These are phyloP conservation scores for Nicotiana noctiflora DNA, from an alignment of 257 asterid species.

Conservation along the genomic window DNA sequence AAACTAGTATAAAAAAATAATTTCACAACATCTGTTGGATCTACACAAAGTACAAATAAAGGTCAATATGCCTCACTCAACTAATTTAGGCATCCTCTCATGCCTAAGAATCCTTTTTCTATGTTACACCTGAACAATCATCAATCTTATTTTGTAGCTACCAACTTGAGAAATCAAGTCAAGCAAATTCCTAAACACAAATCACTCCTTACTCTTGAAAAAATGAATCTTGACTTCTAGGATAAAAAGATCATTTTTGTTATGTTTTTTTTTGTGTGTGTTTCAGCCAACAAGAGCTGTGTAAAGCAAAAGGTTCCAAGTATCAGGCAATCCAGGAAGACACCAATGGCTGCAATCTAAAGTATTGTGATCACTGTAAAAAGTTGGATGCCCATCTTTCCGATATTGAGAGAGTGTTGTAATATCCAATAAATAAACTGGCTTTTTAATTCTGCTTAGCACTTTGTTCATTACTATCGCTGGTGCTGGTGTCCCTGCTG, in stretches of 20 bases:
- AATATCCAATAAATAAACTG: slow-evolving; percentile 65
- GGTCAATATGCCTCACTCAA: not conserved
- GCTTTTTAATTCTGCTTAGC: slow-evolving; percentile 66
- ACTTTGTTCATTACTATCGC: slow-evolving; percentile 63
- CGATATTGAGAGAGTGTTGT: slow-evolving; percentile 72
- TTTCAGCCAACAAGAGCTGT: slow-evolving; percentile 40
- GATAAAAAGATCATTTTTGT: not conserved
- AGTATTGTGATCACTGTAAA: slow-evolving; percentile 49
- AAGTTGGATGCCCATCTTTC: slow-evolving; percentile 75
- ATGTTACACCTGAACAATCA: not conserved
- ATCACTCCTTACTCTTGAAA: slow-evolving; percentile 21
- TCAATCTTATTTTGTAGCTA: not conserved
- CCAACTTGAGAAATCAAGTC: not conserved
- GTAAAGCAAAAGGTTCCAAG: slow-evolving; percentile 80
- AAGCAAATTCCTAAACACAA: not conserved
- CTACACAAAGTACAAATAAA: not conserved
- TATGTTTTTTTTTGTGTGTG: too few species aligned
- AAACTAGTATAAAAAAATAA: not conserved
- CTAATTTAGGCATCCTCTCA: slow-evolving; percentile 24
- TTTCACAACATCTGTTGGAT: not conserved
- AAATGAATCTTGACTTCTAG: not conserved
- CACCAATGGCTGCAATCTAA: slow-evolving; percentile 99
- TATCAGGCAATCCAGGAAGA: slow-evolving; percentile 91
- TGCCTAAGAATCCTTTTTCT: slow-evolving; percentile 20
- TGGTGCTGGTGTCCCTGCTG: slow-evolving; percentile 49